Percentiles rank a stretch among this genome's conserved stretches.
Conservation (phyloP, 2,329 filamentous ascomycete genomes). For the Sordariomycetes sp. region DNA sequence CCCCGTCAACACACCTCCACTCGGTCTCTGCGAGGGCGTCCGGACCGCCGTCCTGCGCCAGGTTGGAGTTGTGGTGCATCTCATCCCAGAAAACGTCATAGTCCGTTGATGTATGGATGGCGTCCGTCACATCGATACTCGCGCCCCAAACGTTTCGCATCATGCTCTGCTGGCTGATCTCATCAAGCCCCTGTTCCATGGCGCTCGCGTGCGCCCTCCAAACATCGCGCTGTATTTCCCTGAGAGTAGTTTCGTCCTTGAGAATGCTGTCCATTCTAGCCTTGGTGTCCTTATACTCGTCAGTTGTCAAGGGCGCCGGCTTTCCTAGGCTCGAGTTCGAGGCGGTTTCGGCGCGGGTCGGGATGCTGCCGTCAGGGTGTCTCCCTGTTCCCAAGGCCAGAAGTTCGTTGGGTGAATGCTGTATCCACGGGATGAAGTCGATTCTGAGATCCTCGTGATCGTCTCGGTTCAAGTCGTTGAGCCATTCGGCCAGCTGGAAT, state of each 20-base stretch:
- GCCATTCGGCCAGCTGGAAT: slow-evolving; percentile 48
- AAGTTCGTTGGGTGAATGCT: slow-evolving; percentile 41
- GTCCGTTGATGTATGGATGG: slow-evolving; percentile 6
- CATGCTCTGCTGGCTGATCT: slow-evolving; percentile 55
- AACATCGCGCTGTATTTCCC: slow-evolving; percentile 24
- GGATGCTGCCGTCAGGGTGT: slow-evolving; percentile 38
- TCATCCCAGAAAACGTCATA: slow-evolving; percentile 10
- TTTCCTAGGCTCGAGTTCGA: slow-evolving; percentile 28
- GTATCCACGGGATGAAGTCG: slow-evolving; percentile 53
- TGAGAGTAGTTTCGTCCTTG: slow-evolving; percentile 17
- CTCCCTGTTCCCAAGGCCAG: slow-evolving; percentile 33
- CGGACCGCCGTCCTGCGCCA: no score
- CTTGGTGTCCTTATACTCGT: slow-evolving; percentile 22
- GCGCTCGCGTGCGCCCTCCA: slow-evolving; percentile 27
- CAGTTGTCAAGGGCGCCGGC: slow-evolving; percentile 3
- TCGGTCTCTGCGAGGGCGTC: slow-evolving; percentile 8
- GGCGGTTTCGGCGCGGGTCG: slow-evolving; percentile 34
- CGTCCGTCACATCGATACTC: slow-evolving; percentile 38
- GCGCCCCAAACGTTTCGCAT: slow-evolving; percentile 41
- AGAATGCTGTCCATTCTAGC: slow-evolving; percentile 17
- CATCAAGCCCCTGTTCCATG: slow-evolving; percentile 38
- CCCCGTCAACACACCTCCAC: slow-evolving; percentile 37
- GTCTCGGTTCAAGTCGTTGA: slow-evolving; percentile 49
- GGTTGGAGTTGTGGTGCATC: slow-evolving; percentile 11
- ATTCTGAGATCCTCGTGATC: slow-evolving; percentile 31